Evolutionary conservation across 768 basidiomycete genomes (phyloP), one percentile per base, ranked within the genome.

Genomic region (Kwoniella newhampshirensis): DNA sequence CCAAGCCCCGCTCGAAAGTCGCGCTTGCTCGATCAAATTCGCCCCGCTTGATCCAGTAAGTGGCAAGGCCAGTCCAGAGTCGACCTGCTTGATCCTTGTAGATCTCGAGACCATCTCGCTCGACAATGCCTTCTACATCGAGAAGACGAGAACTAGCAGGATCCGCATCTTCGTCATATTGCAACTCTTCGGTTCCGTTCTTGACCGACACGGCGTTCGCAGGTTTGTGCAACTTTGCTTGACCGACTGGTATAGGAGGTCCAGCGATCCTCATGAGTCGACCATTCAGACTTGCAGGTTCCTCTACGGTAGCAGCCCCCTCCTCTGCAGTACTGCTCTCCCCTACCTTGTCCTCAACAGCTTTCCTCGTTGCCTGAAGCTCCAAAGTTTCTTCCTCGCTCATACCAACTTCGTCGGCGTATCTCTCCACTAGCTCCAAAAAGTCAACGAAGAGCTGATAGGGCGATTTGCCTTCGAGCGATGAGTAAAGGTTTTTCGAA

Each of bases 51-150:
- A 93, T 93, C 94, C 94, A 99, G 73, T 94, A 98, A 0, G 93
- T 97, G 1, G 93, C 93, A 26, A 98, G 77, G 0, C 94, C 96
- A 4, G 91, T 88, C 94, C 93, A 99, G 26, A 99, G 77, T 47
- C 90, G 85, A 11, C 96, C 96, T 1, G 93, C 91, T 77, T 99
- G 96, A 74, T 99, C 96, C 73, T 91, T 91, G 77, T 97, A 98
- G 17, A 93, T 80, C 1, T 80, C 81, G 23, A 99, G 80, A 15
- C 96, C 96, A 64, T 98, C 92, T 60, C 85, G 84, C 26, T 82
- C 82, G 37, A 99, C 82, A 57, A 99, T 87, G 35, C 80, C 78
- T 68, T 94, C 93, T 56, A 99, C 85, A 69, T 98, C 89, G 54
- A 98, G 81, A 70, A 83, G 87, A 21, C 81, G 80, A 1, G 80